Base-by-base conservation (phyloP, 495 filamentous ascomycete species). In the Xylaria castorea region DNA sequence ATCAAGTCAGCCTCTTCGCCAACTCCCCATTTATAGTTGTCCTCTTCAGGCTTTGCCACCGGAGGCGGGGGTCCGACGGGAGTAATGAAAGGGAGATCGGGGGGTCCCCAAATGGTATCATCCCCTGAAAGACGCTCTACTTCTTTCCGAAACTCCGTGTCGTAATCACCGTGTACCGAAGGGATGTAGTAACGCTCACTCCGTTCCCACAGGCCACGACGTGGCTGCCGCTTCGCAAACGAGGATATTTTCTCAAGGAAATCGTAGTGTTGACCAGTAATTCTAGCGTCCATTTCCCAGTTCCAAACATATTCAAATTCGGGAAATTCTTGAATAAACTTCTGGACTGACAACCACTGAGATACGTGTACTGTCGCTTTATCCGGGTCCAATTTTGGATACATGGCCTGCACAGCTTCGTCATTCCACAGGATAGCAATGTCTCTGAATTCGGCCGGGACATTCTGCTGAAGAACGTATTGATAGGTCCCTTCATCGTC, bases 291-390 rank as follows among this genome's bases (percentile, higher is more conserved):
- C 77, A 92, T 86, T 74, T 93, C 91, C 85, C 91, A 90, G 76
- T 94, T 93, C 92, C 92, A 94, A 67, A 92, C 85, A 75, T 85
- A 92, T 66, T 92, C 91, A 71, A 92, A 94, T 70, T 93, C 88
- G 0, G 91, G 91, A 71, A 91, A 87, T 34, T 89, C 83, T 70
- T 90, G 85, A 60, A 89, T 88, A 75, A 94, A 94, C 75, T 87
- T 86, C 76, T 91, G 89, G 1, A 92, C 81, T 1, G 86, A 83
- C 66, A 91, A 80, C 79, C 87, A 91, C 71, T 91, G 89, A 18
- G 83, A 81, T 34, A 82, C 79, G 62, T 85, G 82, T 27, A 84
- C 85, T 32, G 66, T 78, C 48, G 81, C 80, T 70, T 84, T 81
- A 34, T 81, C 77, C 66, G 70, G 55, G 71, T 80, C 80, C 50